These are phyloP conservation scores for Orbilia javanica DNA, from an alignment of 2,329 filamentous ascomycete species.

Conservation along the genomic window DNA sequence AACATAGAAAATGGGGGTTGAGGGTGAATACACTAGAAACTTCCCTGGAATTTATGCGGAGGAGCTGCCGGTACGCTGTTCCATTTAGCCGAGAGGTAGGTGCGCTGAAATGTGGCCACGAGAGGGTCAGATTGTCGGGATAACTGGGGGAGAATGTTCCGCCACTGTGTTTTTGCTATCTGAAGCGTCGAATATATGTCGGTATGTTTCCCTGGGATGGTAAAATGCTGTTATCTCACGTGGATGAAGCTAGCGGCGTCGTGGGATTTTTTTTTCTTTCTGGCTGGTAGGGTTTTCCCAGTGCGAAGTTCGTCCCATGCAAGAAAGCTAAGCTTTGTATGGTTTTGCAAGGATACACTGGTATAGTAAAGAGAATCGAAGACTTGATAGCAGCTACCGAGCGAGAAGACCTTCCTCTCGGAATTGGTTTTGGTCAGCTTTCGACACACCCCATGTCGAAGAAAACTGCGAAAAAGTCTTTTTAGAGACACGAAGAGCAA, in stretches of 20 bases:
- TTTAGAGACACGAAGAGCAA: neutral
- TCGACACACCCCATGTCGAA: slow-evolving; percentile 10
- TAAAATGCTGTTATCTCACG: slow-evolving; percentile 20
- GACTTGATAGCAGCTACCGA: neutral
- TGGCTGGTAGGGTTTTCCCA: neutral
- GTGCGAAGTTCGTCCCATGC: slow-evolving; percentile 13
- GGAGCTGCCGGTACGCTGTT: slow-evolving; percentile 55
- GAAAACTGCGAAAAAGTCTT: neutral
- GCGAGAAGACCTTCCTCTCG: slow-evolving; percentile 39
- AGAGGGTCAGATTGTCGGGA: slow-evolving; percentile 44
- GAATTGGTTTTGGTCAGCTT: slow-evolving; percentile 22
- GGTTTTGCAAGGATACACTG: slow-evolving; percentile 29
- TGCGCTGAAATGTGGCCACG: slow-evolving; percentile 2
- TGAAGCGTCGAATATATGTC: slow-evolving; percentile 27
- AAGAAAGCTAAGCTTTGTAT: slow-evolving; percentile 15
- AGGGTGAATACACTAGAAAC: slow-evolving; percentile 21
- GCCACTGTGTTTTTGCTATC: slow-evolving; percentile 7
- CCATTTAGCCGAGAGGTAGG: slow-evolving; percentile 53
- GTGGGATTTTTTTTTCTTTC: slow-evolving; percentile 3
- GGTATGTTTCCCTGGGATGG: slow-evolving; percentile 25
- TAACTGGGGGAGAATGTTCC: slow-evolving; percentile 23
- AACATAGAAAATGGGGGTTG: neutral
- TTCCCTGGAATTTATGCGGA: slow-evolving; percentile 19
- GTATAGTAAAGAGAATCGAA: neutral
- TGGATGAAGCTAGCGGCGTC: slow-evolving; percentile 19